A percentile compares a stretch with the other conserved stretches of the same genome.
Conservation (phyloP, 768 basidiomycete species). For the Lactarius akahatsu region DNA sequence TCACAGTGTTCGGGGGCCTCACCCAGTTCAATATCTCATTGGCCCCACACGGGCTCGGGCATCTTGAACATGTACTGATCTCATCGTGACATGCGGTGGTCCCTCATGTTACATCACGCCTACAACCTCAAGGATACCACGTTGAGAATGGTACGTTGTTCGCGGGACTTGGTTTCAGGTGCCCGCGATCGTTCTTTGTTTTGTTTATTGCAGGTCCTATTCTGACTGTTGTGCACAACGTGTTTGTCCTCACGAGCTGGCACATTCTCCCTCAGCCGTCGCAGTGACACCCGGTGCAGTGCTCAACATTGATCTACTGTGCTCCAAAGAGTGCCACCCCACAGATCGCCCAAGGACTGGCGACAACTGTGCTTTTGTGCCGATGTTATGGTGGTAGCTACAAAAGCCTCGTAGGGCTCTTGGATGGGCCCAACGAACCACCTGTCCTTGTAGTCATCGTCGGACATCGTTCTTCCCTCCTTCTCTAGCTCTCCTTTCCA, state of each 20-base stretch:
- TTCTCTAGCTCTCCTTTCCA: not conserved
- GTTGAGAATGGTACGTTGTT: not conserved
- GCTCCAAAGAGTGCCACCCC: not conserved
- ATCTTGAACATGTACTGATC: not conserved
- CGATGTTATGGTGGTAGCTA: not conserved
- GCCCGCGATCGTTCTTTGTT: not conserved
- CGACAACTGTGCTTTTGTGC: not conserved
- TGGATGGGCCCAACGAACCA: not conserved
- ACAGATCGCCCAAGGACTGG: not conserved
- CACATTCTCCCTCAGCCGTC: not conserved
- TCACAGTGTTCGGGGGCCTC: not conserved
- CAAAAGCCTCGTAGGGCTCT: not conserved
- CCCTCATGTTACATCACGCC: not conserved
- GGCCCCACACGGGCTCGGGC: not conserved
- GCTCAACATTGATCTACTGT: not conserved
- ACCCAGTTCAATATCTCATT: no score
- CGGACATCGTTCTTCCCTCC: not conserved
- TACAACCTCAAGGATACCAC: not conserved
- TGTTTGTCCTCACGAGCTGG: not conserved
- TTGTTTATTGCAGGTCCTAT: not conserved
- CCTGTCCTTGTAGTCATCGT: not conserved
- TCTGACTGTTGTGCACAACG: not conserved
- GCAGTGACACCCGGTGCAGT: not conserved
- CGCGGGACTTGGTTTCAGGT: not conserved
- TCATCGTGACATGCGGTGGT: not conserved